Evolutionary conservation across 1,284 basidiomycete species (phyloP).

Genomic region (Inonotus hispidus): DNA sequence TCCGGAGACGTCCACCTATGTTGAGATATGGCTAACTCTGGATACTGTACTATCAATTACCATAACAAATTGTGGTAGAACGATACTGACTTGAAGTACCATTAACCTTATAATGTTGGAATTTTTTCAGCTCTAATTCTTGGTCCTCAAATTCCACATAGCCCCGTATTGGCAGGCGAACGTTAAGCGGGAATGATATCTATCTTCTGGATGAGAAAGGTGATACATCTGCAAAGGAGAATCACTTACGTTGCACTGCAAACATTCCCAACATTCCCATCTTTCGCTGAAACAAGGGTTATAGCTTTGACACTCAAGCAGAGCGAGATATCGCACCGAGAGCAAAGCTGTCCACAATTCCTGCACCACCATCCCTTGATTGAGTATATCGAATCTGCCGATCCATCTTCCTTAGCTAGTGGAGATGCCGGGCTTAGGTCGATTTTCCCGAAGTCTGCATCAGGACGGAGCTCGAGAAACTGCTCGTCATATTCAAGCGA

Average conservation of each 20-base stretch:
- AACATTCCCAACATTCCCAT: slow-evolving; percentile 71
- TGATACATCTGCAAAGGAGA: not conserved
- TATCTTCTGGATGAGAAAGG: not conserved
- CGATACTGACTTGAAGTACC: slow-evolving; percentile 24
- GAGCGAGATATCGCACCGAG: slow-evolving; percentile 43
- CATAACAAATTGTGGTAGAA: not conserved
- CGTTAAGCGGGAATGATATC: not conserved
- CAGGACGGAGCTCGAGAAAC: slow-evolving; percentile 38
- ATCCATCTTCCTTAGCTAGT: slow-evolving; percentile 24
- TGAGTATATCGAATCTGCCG: slow-evolving; percentile 45
- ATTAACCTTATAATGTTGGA: slow-evolving; percentile 21
- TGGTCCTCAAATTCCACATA: slow-evolving; percentile 13
- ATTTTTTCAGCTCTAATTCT: slow-evolving; percentile 13
- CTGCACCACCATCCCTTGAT: slow-evolving; percentile 66
- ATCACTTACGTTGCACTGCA: slow-evolving; percentile 40
- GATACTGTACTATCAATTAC: not conserved
- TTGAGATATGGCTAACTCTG: not conserved
- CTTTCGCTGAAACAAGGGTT: slow-evolving; percentile 42
- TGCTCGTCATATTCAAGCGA: slow-evolving; percentile 35
- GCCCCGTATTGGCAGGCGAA: not conserved
- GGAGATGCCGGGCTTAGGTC: slow-evolving; percentile 34
- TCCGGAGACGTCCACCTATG: not conserved
- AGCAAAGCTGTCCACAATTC: slow-evolving; percentile 63
- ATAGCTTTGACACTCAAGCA: not conserved
- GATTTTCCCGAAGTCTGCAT: slow-evolving; percentile 21